Evolutionary conservation across 2,329 filamentous ascomycete genomes (phyloP).

Genomic region (Rhynchosporium graminicola): DNA sequence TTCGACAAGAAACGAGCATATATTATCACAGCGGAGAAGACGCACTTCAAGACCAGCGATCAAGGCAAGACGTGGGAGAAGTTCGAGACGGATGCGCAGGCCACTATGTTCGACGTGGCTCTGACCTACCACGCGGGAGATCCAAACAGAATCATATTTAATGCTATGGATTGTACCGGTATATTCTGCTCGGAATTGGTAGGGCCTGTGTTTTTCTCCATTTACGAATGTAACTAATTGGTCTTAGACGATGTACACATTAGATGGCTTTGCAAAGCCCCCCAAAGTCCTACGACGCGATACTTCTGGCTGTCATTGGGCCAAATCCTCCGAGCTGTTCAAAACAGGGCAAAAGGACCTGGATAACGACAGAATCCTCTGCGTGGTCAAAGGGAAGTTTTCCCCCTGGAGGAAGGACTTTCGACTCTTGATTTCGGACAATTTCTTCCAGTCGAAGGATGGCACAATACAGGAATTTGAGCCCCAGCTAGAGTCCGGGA

Average conservation of each 20-base stretch:
- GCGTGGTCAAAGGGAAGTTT: slow-evolving; percentile 73
- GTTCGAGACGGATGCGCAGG: slow-evolving; percentile 65
- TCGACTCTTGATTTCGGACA: slow-evolving; percentile 77
- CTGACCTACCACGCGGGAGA: slow-evolving; percentile 83
- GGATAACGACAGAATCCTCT: slow-evolving; percentile 73
- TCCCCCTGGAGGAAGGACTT: slow-evolving; percentile 73
- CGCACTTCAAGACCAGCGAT: slow-evolving; percentile 83
- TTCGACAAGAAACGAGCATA: slow-evolving; percentile 80
- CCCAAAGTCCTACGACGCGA: slow-evolving; percentile 65
- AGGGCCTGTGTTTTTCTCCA: slow-evolving; percentile 17
- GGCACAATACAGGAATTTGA: slow-evolving; percentile 64
- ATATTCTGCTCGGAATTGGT: slow-evolving; percentile 63
- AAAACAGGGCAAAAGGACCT: slow-evolving; percentile 64
- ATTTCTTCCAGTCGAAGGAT: slow-evolving; percentile 69
- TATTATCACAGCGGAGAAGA: slow-evolving; percentile 66
- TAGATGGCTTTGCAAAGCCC: slow-evolving; percentile 75
- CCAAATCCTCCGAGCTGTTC: slow-evolving; percentile 74
- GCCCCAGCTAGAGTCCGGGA: slow-evolving; percentile 71
- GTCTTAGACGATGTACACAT: slow-evolving; percentile 67
- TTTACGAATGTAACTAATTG: slow-evolving; percentile 17
- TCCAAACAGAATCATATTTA: slow-evolving; percentile 82
- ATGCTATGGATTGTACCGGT: slow-evolving; percentile 68
- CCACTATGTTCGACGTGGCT: slow-evolving; percentile 54
- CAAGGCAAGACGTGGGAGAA: slow-evolving; percentile 77
- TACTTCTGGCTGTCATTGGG: slow-evolving; percentile 83